Evolutionary conservation across 495 filamentous ascomycete genomes (phyloP).

Genomic region (Collariella sp.): DNA sequence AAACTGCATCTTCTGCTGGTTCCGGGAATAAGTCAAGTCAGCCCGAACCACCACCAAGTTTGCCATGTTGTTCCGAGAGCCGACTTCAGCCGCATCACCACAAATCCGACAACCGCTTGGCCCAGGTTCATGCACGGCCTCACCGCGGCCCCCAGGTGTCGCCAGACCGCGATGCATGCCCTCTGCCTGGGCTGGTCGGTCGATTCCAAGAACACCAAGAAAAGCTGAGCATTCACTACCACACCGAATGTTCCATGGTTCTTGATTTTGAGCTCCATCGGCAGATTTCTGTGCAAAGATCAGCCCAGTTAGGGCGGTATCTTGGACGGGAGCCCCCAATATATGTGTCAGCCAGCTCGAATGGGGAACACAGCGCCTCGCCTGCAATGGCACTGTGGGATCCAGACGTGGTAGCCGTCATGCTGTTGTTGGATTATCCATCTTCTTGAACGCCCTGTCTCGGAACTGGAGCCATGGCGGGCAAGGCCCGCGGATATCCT

Average conservation of each 20-base stretch:
- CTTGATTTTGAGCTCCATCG: not conserved
- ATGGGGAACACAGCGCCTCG: not conserved
- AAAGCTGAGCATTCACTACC: not conserved
- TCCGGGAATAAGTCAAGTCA: conserved; percentile 1
- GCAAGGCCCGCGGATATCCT: not conserved
- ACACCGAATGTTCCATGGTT: not conserved
- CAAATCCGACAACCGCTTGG: not conserved
- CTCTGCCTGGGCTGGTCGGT: not conserved
- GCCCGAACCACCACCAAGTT: not conserved
- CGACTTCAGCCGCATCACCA: not conserved
- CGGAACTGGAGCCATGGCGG: not conserved
- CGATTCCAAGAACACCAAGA: not conserved
- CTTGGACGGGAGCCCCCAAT: not conserved
- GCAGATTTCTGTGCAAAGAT: not conserved
- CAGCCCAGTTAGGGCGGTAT: not conserved
- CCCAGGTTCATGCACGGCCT: not conserved
- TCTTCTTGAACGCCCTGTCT: too few relatives aligned
- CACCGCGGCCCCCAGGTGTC: not conserved
- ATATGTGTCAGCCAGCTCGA: not conserved
- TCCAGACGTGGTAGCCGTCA: not conserved
- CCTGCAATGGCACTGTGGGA: not conserved
- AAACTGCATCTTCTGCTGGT: not conserved
- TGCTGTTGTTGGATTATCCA: not conserved
- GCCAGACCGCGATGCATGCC: not conserved
- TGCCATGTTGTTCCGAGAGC: not conserved